Conservation (phyloP, 352 stramenopile genomes). For the Pelagophyceae sp. region DNA sequence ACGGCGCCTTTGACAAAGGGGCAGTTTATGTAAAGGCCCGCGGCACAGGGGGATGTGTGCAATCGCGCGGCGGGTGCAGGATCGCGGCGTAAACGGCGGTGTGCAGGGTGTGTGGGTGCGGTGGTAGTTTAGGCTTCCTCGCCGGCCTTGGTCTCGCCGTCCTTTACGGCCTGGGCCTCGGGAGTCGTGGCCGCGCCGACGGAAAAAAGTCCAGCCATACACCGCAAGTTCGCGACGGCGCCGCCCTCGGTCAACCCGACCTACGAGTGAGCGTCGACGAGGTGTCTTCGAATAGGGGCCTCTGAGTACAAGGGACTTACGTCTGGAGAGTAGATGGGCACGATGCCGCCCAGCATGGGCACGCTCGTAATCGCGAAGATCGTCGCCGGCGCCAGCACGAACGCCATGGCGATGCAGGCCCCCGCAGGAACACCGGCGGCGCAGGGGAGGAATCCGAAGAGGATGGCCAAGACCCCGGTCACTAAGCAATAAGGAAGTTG, state of each 20-base stretch:
- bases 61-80: no score
- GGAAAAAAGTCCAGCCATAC: no score
- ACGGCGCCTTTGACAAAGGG: no score
- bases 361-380: conserved; percentile 30
- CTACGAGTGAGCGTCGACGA: no score
- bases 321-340: conserved; percentile 1
- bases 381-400: conserved; percentile 33
- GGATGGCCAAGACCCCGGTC: conserved; percentile 34
- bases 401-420: conserved; percentile 40
- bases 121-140: neutral
- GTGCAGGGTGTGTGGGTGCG: no score
- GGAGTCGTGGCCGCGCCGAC: neutral
- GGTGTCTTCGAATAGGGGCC: no score
- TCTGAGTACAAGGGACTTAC: no score
- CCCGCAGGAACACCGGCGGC: conserved; percentile 36
- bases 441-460: conserved; percentile 48
- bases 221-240: neutral
- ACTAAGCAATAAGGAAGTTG: conserved; percentile 50
- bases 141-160: neutral
- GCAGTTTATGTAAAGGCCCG: no score
- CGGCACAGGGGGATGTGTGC: no score
- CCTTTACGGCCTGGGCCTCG: neutral
- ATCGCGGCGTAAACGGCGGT: no score
- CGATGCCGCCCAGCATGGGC: neutral
- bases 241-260: neutral